A percentile compares a stretch with the other conserved stretches of the same genome.
Evolutionary conservation across 768 basidiomycete genomes (phyloP).

Genomic region (Kwoniella bestiolae): DNA sequence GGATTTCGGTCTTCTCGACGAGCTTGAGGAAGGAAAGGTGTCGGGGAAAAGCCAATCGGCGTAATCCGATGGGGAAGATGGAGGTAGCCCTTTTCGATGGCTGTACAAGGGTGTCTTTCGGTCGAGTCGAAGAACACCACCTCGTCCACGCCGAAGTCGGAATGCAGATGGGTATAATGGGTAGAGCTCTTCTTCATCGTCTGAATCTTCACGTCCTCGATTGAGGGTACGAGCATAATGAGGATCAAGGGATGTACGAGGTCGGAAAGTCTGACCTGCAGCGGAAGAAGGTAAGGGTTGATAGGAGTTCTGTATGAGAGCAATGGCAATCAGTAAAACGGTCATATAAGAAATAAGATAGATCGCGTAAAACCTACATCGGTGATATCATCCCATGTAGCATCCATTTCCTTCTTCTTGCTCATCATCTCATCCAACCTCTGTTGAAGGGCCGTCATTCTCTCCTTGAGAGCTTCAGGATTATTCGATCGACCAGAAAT

Average conservation of each 20-base stretch:
- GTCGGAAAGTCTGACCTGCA: constrained; percentile 58
- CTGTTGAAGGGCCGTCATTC: constrained; percentile 65
- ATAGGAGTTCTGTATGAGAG: constrained; percentile 61
- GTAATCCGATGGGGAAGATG: constrained; percentile 12
- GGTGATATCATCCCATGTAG: constrained; percentile 82
- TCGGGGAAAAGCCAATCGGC: constrained; percentile 43
- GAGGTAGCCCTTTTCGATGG: constrained; percentile 21
- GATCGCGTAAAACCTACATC: constrained; percentile 62
- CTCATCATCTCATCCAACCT: constrained; percentile 69
- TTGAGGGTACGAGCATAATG: constrained; percentile 5
- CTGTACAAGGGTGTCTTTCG: constrained; percentile 60
- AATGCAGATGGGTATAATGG: constrained; percentile 60
- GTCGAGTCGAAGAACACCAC: constrained; percentile 77
- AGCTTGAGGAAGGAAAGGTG: constrained; percentile 2
- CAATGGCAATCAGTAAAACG: background rate
- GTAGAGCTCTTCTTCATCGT: constrained; percentile 38
- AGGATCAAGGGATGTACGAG: constrained; percentile 60
- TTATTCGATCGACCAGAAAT: constrained; percentile 58
- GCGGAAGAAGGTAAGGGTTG: constrained; percentile 68
- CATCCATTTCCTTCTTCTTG: constrained; percentile 72
- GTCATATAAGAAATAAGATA: constrained; percentile 59
- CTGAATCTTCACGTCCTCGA: constrained; percentile 17
- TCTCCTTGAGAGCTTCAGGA: constrained; percentile 61
- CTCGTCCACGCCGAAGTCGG: constrained; percentile 79
- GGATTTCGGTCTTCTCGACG: constrained; percentile 33